These are phyloP conservation scores for Bombardia bombarda DNA, from an alignment of 495 filamentous ascomycete species.

Conservation along the genomic window DNA sequence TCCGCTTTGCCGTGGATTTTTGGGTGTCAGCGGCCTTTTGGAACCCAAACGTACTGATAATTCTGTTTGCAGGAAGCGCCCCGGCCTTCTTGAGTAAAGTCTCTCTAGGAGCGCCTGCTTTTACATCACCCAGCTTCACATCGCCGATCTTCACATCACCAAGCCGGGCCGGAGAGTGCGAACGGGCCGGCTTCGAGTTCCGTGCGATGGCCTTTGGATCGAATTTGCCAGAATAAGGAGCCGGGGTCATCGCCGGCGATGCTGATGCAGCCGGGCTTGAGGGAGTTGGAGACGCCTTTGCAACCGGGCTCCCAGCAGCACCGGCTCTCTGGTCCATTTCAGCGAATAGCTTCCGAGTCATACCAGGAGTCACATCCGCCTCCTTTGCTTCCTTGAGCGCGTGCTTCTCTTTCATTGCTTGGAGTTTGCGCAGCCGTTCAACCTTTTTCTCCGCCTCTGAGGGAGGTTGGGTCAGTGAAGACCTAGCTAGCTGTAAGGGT, in stretches of 20 bases:
- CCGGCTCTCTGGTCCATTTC: conserved; percentile 69
- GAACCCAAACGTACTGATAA: conserved; percentile 75
- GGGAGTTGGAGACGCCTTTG: conserved; percentile 46
- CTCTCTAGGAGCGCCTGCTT: no score
- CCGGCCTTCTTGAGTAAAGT: conserved; percentile 16
- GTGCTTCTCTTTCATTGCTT: conserved; percentile 88
- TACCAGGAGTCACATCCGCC: conserved; percentile 55
- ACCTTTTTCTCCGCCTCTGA: conserved; percentile 79
- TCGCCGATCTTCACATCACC: conserved; percentile 26
- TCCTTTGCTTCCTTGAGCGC: conserved; percentile 73
- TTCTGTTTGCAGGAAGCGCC: conserved; percentile 27
- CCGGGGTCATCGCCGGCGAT: conserved; percentile 28
- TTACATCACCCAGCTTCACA: conserved; percentile 17
- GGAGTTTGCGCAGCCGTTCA: conserved; percentile 73
- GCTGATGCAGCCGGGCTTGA: conserved; percentile 45
- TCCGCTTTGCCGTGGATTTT: conserved; percentile 59
- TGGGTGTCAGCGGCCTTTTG: conserved; percentile 59
- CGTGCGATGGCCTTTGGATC: conserved; percentile 82
- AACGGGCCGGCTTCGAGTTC: conserved; percentile 51
- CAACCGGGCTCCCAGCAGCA: conserved; percentile 42
- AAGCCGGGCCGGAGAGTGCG: conserved; percentile 29
- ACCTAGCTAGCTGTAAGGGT: conserved; percentile 33
- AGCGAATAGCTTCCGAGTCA: conserved; percentile 58
- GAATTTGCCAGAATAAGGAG: conserved; percentile 71
- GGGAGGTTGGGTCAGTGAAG: conserved; percentile 46